Percentiles rank a stretch among this genome's conserved stretches.
Evolutionary conservation across 2,329 filamentous ascomycete species (phyloP).

Genomic region (Ophiostoma australiae): DNA sequence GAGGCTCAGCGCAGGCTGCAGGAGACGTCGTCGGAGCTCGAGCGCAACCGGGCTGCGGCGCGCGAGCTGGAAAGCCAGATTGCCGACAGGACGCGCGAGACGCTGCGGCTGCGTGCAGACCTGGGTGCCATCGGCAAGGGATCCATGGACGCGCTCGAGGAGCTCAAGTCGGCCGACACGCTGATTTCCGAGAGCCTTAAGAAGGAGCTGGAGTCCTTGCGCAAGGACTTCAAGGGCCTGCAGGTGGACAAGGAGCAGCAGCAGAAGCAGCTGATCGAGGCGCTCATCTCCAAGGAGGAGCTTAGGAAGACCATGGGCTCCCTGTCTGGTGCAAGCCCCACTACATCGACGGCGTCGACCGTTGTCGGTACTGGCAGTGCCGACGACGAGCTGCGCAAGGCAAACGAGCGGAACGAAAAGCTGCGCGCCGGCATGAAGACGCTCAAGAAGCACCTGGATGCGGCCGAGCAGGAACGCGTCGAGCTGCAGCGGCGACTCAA

Average conservation of each 20-base stretch:
- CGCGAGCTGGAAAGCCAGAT: constrained; percentile 46
- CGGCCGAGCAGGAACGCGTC: constrained; percentile 52
- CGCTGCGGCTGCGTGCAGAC: constrained; percentile 49
- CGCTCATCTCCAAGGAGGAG: constrained; percentile 57
- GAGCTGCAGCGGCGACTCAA: constrained; percentile 54
- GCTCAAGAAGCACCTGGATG: constrained; percentile 58
- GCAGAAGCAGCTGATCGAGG: constrained; percentile 56
- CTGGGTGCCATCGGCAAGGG: constrained; percentile 52
- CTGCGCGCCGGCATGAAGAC: constrained; percentile 51
- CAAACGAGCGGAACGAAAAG: constrained; percentile 53
- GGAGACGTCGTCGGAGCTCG: constrained; percentile 45
- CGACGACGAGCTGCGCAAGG: constrained; percentile 39
- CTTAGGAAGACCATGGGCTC: constrained; percentile 47
- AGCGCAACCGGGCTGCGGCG: constrained; percentile 41
- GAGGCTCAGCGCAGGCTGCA: constrained; percentile 48
- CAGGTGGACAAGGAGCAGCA: constrained; percentile 52
- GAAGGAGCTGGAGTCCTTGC: constrained; percentile 52
- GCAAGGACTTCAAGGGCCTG: constrained; percentile 47
- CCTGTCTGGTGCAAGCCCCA: neutral
- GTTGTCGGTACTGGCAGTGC: constrained; percentile 26
- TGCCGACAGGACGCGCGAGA: constrained; percentile 51
- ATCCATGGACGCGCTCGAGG: constrained; percentile 50
- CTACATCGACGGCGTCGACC: neutral
- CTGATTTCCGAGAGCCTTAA: constrained; percentile 55
- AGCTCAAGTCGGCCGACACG: constrained; percentile 56